Percentiles rank a stretch among this genome's conserved stretches.
Evolutionary conservation across 495 filamentous ascomycete genomes (phyloP).

Genomic region (Penicillium waksmanii): DNA sequence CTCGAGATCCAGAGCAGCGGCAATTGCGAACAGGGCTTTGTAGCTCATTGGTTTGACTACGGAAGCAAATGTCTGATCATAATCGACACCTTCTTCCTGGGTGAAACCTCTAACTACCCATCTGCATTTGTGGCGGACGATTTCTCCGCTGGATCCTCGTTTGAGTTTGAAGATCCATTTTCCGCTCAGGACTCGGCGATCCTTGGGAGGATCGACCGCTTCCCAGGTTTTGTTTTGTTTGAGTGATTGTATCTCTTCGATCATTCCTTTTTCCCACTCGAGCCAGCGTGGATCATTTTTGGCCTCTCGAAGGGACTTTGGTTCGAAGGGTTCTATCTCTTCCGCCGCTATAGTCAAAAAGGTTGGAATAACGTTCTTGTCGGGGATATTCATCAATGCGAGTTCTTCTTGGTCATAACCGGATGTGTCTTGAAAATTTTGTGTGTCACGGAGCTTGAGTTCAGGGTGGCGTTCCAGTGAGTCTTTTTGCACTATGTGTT

Average conservation of each 20-base stretch:
- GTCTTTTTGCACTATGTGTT: constrained; percentile 13
- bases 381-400: constrained; percentile 20
- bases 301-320: constrained; percentile 11
- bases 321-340: constrained; percentile 24
- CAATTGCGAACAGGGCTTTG: constrained; percentile 26
- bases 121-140: constrained; percentile 32
- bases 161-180: constrained; percentile 42
- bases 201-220: constrained; percentile 26
- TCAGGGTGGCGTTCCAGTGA: constrained; percentile 21
- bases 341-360: constrained; percentile 19
- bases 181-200: constrained; percentile 27
- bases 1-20: constrained; percentile 26
- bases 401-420: constrained; percentile 17
- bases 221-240: constrained; percentile 34
- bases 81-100: constrained; percentile 40
- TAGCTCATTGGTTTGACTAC: constrained; percentile 45
- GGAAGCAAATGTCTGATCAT: constrained; percentile 43
- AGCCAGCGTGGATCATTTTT: constrained; percentile 19
- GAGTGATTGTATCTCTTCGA: constrained; percentile 29
- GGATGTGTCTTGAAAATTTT: neutral
- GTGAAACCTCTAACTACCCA: constrained; percentile 35
- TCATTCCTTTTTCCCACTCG: constrained; percentile 24
- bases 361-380: constrained; percentile 16
- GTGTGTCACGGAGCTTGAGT: constrained; percentile 12
- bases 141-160: constrained; percentile 28